Percentiles rank a stretch among this genome's conserved stretches.
Evolutionary conservation across 768 basidiomycete genomes (phyloP).

Genomic region (Clathrus columnatus): DNA sequence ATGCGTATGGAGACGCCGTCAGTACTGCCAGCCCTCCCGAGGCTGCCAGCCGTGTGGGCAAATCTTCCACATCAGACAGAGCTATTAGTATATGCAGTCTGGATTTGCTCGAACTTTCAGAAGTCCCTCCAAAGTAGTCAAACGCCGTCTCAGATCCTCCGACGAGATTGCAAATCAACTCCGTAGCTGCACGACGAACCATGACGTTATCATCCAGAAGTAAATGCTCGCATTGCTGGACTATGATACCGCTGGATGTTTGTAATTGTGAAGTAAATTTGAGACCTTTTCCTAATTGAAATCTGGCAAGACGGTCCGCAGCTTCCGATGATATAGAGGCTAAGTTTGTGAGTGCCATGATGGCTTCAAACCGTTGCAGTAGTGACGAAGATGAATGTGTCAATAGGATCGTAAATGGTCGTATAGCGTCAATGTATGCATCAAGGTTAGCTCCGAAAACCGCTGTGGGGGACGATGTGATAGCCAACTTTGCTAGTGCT

Average conservation of each 20-base stretch:
- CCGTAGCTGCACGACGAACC: slow-evolving; percentile 78
- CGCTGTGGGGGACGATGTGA: slow-evolving; percentile 83
- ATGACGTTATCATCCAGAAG: slow-evolving; percentile 77
- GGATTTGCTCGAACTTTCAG: slow-evolving; percentile 33
- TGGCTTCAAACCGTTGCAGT: slow-evolving; percentile 82
- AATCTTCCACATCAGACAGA: slow-evolving; percentile 78
- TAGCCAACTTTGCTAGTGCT: slow-evolving; percentile 86
- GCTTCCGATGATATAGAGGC: slow-evolving; percentile 65
- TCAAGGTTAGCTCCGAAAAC: slow-evolving; percentile 84
- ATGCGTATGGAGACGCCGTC: slow-evolving; percentile 52
- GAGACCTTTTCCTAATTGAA: not conserved
- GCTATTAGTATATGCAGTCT: slow-evolving; percentile 79
- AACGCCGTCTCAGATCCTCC: slow-evolving; percentile 69
- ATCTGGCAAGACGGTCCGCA: slow-evolving; percentile 52
- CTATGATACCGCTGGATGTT: slow-evolving; percentile 28
- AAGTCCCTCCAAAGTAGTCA: slow-evolving; percentile 52
- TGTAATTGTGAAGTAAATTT: slow-evolving; percentile 28
- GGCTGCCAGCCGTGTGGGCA: slow-evolving; percentile 80
- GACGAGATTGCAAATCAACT: slow-evolving; percentile 88
- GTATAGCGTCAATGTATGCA: slow-evolving; percentile 72
- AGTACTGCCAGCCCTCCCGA: slow-evolving; percentile 83
- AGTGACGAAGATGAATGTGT: slow-evolving; percentile 58
- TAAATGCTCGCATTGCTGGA: slow-evolving; percentile 60
- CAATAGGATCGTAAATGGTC: slow-evolving; percentile 69
- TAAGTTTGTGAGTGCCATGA: slow-evolving; percentile 96